Evolutionary conservation across 345 rosid genomes (phyloP).

Genomic region (Psidium guajava): DNA sequence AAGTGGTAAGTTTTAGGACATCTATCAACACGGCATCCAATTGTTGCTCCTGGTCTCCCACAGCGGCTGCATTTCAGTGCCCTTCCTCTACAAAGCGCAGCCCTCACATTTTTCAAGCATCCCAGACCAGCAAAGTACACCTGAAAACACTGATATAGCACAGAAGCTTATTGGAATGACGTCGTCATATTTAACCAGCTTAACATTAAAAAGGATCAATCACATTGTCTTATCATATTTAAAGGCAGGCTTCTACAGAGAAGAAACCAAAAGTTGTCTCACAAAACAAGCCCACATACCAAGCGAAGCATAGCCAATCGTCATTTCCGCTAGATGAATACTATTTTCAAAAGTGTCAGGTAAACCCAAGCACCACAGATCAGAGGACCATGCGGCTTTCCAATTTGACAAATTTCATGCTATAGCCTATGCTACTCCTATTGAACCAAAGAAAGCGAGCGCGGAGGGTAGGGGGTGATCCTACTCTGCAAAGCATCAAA

Average conservation of each 20-base stretch:
- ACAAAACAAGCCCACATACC: neutral
- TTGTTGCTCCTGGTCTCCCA: slow-evolving; percentile 98
- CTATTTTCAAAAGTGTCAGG: neutral
- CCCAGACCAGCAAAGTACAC: slow-evolving; percentile 99
- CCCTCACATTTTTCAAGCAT: slow-evolving; percentile 85
- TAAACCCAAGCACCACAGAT: neutral
- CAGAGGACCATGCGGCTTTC: neutral
- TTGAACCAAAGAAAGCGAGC: neutral
- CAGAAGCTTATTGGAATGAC: neutral
- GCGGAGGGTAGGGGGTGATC: neutral
- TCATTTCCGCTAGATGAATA: neutral
- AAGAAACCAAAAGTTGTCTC: neutral
- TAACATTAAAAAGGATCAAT: neutral
- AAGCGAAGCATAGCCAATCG: neutral
- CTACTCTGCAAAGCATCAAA: neutral
- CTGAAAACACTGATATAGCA: slow-evolving; percentile 21
- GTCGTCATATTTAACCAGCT: neutral
- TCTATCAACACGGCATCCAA: slow-evolving; percentile 97
- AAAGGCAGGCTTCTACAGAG: neutral
- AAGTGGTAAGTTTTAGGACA: slow-evolving; percentile 97
- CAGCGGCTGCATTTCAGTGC: slow-evolving; percentile 92
- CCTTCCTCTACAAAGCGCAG: slow-evolving; percentile 92
- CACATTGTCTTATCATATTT: neutral
- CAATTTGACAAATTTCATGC: neutral
- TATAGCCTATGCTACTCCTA: neutral